Evolutionary conservation across 768 basidiomycete species (phyloP).

Genomic region (Calvatia gigantea): DNA sequence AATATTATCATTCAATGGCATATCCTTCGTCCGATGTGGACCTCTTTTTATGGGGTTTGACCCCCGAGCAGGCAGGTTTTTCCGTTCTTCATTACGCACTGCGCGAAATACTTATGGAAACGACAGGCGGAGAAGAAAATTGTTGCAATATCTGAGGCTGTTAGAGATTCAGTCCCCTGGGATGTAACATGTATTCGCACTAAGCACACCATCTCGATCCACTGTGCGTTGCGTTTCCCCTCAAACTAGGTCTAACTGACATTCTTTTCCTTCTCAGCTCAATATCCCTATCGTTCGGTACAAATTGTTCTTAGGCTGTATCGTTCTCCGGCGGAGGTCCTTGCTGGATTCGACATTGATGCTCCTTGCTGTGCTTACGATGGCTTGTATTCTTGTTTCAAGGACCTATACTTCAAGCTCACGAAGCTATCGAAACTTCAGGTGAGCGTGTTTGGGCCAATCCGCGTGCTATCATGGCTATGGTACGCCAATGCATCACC

Average conservation of each 20-base stretch:
- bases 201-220: conserved; percentile 63
- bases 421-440: conserved; percentile 14
- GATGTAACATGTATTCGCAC: conserved; percentile 65
- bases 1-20: conserved; percentile 50
- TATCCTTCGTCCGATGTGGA: conserved; percentile 65
- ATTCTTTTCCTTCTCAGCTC: conserved; percentile 32
- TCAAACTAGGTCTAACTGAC: background rate
- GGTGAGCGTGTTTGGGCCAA: conserved; percentile 54
- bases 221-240: conserved; percentile 36
- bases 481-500: conserved; percentile 67
- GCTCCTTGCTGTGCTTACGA: conserved; percentile 55
- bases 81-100: background rate
- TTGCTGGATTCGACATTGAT: conserved; percentile 68
- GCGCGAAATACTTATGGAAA: too few relatives aligned
- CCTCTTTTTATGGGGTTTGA: conserved; percentile 59
- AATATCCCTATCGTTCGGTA: conserved; percentile 65
- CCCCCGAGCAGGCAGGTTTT: conserved; percentile 43
- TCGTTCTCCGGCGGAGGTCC: conserved; percentile 58
- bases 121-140: conserved; percentile 59
- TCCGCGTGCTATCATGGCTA: conserved; percentile 54
- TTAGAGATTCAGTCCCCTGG: conserved; percentile 64
- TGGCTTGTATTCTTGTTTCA: conserved; percentile 15
- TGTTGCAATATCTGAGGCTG: conserved; percentile 54
- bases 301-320: conserved; percentile 67
- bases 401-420: background rate